Base-by-base conservation (phyloP, 768 basidiomycete species). In the Macrocybe gigantea region DNA sequence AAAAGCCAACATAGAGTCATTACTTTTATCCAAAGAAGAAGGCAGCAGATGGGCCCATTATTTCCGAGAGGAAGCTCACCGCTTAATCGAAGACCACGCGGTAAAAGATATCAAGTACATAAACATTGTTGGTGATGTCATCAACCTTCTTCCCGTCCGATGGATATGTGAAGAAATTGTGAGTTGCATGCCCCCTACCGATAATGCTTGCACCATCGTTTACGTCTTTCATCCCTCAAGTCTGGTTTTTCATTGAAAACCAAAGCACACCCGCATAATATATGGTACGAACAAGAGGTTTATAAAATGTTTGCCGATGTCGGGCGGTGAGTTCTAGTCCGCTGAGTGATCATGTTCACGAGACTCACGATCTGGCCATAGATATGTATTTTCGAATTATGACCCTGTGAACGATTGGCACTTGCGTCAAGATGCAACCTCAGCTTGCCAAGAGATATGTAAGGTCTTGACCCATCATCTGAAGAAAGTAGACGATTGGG, bases 81-180 rank as follows among this genome's bases (percentile, higher is more conserved):
- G 51, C 1, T 54, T 77, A 34, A 64, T 77, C 41, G 50, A 55
- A 7, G 53, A 58, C 9, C 53, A 64, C 31, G 59, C 61, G 10
- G 67, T 62, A 5, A 52, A 60, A 11, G 41, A 46, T 11, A 47
- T 51, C 12, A 64, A 53, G 32, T 69, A 61, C 43, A 60, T 87
- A 14, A 83, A 89, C 57, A 72, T 88, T 34, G 75, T 88, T 6
- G 68, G 67, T 37, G 82, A 88, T 53, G 84, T 88, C 14, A 75
- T 85, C 56, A 83, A 88, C 51, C 58, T 72, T 29, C 49, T 84
- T 35, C 79, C 85, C 0, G 60, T 83, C 5, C 70, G 77, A 49
- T 88, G 82, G 83, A 69, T 82, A 30, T 73, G 74, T 7, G 67
- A 75, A 32, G 59, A 77, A 45, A 64, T 85, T 49, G 85, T 86